Conservation (phyloP, 352 stramenopile genomes). For the Globisporangium polare region DNA sequence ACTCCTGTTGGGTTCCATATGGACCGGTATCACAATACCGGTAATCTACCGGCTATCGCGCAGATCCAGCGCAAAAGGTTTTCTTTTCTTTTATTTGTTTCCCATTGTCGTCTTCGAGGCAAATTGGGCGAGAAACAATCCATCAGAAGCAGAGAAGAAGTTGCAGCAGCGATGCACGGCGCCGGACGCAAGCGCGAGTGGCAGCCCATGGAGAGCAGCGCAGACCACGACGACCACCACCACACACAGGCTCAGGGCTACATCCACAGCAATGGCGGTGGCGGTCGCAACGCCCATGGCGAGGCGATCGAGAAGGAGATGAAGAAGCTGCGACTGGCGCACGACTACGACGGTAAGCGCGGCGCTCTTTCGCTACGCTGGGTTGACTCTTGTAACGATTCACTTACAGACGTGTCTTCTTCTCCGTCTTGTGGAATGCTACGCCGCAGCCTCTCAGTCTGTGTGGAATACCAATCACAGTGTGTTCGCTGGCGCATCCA, state of each 20-base stretch:
- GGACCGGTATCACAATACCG: too few species aligned
- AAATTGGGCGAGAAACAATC: not conserved
- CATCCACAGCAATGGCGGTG: not conserved
- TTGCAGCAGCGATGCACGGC: not conserved
- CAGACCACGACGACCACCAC: not conserved
- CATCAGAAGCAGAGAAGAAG: not conserved
- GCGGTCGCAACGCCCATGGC: slow-evolving; percentile 12
- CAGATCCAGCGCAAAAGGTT: too few species aligned
- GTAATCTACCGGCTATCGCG: too few species aligned
- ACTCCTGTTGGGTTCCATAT: too few species aligned
- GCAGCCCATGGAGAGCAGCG: slow-evolving; percentile 12
- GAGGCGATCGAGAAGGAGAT: slow-evolving; percentile 66
- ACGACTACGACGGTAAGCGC: slow-evolving; percentile 43
- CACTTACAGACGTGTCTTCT: not conserved
- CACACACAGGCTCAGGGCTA: not conserved
- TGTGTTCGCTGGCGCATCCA: not conserved
- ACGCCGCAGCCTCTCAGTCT: slow-evolving; percentile 7
- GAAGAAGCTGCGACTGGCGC: slow-evolving; percentile 68
- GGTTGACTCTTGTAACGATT: not conserved
- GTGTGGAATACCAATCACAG: not conserved
- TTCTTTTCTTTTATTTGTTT: not conserved
- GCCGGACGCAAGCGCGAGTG: slow-evolving; percentile 38
- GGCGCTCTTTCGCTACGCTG: not conserved
- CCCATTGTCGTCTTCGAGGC: not conserved
- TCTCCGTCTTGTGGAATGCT: not conserved